Base-by-base conservation (phyloP, 1,284 basidiomycete species). In the Ceratobasidium sp. region DNA sequence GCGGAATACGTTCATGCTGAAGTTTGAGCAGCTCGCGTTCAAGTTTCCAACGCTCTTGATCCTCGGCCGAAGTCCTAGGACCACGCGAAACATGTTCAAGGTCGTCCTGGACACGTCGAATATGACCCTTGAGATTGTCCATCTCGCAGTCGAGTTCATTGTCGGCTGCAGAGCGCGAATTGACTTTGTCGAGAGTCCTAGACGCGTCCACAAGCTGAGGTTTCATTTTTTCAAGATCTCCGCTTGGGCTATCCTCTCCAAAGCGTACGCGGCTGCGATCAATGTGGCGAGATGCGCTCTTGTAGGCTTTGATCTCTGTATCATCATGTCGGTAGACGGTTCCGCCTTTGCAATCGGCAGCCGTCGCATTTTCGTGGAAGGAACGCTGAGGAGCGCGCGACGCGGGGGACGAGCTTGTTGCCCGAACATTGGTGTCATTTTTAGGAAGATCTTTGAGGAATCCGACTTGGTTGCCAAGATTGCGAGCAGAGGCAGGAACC, bases 1-100 rank as follows among this genome's bases (percentile, higher is more conserved):
- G 95, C 95, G 0, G 97, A 97, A 99, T 88, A 77, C 94, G 91
- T 84, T 98, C 96, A 83, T 99, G 96, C 91, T 95, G 92, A 68
- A 99, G 87, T 77, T 90, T 89, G 81, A 98, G 85, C 55, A 99
- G 87, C 82, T 99, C 96, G 55, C 98, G 89, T 86, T 99, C 98
- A 28, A 98, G 89, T 83, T 92, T 91, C 46, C 98, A 88, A 72
- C 94, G 89, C 83, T 98, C 96, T 80, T 96, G 93, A 79, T 97
- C 95, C 84, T 95, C 95, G 10, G 90, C 89, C 5, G 88, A 85
- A 10, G 92, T 91, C 77, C 92, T 89, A 0, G 96, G 91, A 0
- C 96, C 95, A 23, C 93, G 91, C 23, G 93, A 92, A 77, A 94
- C 91, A 83, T 97, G 96, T 66, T 98, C 97, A 61, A 99, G 89